Percentiles rank a stretch among this genome's conserved stretches.
These are phyloP conservation scores for Venturia oleaginea DNA, from an alignment of 2,329 filamentous ascomycete genomes.

Conservation along the genomic window DNA sequence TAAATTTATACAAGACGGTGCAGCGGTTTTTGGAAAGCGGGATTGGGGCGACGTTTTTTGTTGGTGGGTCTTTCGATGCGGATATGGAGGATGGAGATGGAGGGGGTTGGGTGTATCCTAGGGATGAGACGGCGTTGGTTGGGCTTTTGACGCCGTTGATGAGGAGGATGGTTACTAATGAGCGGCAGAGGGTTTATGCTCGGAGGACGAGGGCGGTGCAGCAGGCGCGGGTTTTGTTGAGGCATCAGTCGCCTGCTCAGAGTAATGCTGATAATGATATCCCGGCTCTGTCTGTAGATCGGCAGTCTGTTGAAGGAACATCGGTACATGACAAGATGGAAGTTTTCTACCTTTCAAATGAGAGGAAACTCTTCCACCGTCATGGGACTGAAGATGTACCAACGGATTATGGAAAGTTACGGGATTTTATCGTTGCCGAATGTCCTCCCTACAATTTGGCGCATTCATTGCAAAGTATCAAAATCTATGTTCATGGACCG, in stretches of 20 bases:
- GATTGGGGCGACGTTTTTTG: constrained; percentile 44
- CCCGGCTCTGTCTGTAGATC: not conserved
- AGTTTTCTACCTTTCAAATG: not conserved
- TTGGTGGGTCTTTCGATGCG: constrained; percentile 20
- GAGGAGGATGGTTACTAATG: constrained; percentile 51
- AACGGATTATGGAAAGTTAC: not conserved
- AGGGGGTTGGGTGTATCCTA: constrained; percentile 41
- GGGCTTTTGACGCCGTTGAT: constrained; percentile 48
- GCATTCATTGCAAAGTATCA: not conserved
- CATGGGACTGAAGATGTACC: not conserved
- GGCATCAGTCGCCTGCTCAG: not conserved
- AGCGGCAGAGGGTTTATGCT: constrained; percentile 50
- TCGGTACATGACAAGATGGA: not conserved
- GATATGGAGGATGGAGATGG: not conserved
- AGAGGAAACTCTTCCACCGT: not conserved
- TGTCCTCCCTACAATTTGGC: not conserved
- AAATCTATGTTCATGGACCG: not conserved
- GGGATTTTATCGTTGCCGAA: not conserved
- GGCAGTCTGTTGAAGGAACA: not conserved
- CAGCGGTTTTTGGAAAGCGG: constrained; percentile 43
- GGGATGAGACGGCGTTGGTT: constrained; percentile 46
- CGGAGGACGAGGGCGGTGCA: not conserved
- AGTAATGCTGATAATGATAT: not conserved
- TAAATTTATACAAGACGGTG: constrained; percentile 48
- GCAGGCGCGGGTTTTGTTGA: not conserved